Evolutionary conservation across 176 grass and related monocot species (phyloP).

Genomic region (Alloteropsis semialata): DNA sequence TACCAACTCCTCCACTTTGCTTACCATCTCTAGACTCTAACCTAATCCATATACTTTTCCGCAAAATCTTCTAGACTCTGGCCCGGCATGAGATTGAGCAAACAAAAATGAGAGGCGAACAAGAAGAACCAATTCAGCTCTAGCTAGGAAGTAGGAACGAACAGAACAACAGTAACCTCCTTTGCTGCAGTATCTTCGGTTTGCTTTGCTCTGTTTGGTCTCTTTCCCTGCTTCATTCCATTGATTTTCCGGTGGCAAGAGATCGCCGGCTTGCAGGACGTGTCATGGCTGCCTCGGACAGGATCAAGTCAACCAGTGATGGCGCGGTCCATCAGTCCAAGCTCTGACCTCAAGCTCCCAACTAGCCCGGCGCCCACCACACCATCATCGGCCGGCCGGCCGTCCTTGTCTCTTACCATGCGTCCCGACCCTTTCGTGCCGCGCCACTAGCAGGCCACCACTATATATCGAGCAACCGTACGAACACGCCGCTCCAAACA

Average conservation of each 20-base stretch:
- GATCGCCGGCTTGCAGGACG: neutral
- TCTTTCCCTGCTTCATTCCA: neutral
- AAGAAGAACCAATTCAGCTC: neutral
- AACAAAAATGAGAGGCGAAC: neutral
- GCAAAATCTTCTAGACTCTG: neutral
- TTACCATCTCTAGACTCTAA: neutral
- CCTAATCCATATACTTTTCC: neutral
- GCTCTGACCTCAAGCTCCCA: neutral
- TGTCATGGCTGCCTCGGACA: neutral
- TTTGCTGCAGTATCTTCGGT: neutral
- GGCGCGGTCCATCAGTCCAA: neutral
- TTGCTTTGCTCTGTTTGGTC: neutral
- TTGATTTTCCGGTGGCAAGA: neutral
- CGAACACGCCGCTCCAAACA: neutral
- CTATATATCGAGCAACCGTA: slow-evolving; percentile 11
- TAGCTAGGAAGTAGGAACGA: neutral
- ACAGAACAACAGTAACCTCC: neutral
- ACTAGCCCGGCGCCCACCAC: neutral
- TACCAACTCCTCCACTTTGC: slow-evolving; percentile 13
- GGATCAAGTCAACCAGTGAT: slow-evolving; percentile 25
- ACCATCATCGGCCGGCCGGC: slow-evolving; percentile 15
- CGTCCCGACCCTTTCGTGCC: slow-evolving; percentile 7
- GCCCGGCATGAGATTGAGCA: neutral
- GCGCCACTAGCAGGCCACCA: neutral
- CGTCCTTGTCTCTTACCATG: slow-evolving; percentile 7